These are phyloP conservation scores for Capsella rubella DNA, from an alignment of 441 rosid species.

Conservation along the genomic window DNA sequence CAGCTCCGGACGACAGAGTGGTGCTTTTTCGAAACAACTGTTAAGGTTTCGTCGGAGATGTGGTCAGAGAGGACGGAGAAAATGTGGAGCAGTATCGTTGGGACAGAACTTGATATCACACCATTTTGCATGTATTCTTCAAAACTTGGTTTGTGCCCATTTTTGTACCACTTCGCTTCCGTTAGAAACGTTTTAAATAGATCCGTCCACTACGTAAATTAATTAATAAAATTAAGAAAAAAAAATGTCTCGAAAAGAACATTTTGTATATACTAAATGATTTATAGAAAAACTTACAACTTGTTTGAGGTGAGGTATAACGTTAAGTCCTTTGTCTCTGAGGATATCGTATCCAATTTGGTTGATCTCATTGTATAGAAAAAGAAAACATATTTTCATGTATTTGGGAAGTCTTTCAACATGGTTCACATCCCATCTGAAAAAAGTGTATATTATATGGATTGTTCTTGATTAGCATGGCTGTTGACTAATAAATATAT, in stretches of 20 bases:
- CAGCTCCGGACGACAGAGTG: conserved; percentile 31
- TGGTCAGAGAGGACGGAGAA: conserved; percentile 4
- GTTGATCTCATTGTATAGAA: conserved; percentile 33
- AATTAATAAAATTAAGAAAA: background rate
- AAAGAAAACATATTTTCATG: conserved; percentile 38
- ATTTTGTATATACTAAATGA: background rate
- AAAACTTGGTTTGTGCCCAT: conserved; percentile 38
- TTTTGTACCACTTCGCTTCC: conserved; percentile 50
- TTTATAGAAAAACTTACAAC: conserved; percentile 30
- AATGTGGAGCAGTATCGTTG: conserved; percentile 33
- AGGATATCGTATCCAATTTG: conserved; percentile 32
- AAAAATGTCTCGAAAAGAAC: background rate
- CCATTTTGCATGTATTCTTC: conserved; percentile 50
- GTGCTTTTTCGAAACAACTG: conserved; percentile 12
- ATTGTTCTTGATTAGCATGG: too few relatives aligned
- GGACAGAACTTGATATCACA: conserved; percentile 46
- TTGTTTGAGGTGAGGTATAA: conserved; percentile 40
- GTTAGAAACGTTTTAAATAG: conserved; percentile 41
- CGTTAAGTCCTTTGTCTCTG: conserved; percentile 29
- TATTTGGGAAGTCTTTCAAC: conserved; percentile 44
- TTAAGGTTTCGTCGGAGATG: conserved; percentile 12
- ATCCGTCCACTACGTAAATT: conserved; percentile 39
- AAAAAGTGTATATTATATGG: background rate
- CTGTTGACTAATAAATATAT: background rate
- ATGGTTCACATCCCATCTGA: conserved; percentile 40